Conservation (phyloP, 148 eudicot species). For the Beta vulgaris region DNA sequence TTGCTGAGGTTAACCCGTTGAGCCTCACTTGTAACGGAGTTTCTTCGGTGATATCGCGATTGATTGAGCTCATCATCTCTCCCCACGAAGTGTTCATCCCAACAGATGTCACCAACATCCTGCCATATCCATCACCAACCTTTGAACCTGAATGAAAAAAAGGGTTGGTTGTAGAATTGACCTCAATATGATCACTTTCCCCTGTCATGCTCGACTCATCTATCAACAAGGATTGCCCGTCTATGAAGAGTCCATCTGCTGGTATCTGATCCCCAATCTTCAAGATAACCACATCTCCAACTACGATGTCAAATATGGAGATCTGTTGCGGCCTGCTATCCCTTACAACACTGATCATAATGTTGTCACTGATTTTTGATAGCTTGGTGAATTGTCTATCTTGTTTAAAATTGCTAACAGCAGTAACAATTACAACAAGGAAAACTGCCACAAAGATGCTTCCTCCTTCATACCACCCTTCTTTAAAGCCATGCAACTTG, state of each 20-base stretch:
- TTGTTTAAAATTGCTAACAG: conserved; percentile 70
- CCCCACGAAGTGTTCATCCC: conserved; percentile 88
- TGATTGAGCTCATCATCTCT: conserved; percentile 83
- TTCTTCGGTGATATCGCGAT: conserved; percentile 46
- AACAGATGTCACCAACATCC: conserved; percentile 70
- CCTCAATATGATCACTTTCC: conserved; percentile 72
- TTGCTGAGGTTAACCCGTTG: conserved; percentile 61
- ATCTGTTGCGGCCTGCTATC: conserved; percentile 57
- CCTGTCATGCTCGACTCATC: conserved; percentile 95
- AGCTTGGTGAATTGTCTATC: conserved; percentile 68
- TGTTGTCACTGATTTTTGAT: conserved; percentile 71
- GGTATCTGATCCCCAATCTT: conserved; percentile 78
- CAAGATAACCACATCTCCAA: conserved; percentile 66
- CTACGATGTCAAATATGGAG: conserved; percentile 68
- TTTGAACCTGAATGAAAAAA: conserved; percentile 81
- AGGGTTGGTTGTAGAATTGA: conserved; percentile 45
- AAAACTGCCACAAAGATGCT: conserved; percentile 74
- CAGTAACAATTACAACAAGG: conserved; percentile 66
- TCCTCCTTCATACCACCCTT: conserved; percentile 96
- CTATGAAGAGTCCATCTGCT: conserved; percentile 68
- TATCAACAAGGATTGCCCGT: conserved; percentile 59
- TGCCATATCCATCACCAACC: conserved; percentile 68
- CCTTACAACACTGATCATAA: conserved; percentile 53
- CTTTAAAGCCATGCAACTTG: conserved; percentile 53
- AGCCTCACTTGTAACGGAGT: conserved; percentile 78